Evolutionary conservation across 768 basidiomycete species (phyloP).

Genomic region (Antrodiella citrinella): DNA sequence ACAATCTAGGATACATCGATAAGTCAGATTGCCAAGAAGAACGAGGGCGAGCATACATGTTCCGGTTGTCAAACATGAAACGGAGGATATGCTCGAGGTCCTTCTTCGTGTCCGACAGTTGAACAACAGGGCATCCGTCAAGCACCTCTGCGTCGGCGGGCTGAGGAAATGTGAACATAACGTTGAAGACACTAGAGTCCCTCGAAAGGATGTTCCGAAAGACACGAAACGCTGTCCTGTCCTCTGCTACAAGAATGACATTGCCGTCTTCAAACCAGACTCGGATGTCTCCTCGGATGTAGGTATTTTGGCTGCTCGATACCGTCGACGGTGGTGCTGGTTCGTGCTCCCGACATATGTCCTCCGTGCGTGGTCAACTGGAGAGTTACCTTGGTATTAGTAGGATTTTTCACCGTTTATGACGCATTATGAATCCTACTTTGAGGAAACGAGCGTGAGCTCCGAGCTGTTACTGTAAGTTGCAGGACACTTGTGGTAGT

Average conservation of each 20-base stretch:
- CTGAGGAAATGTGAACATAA: slow-evolving; percentile 16
- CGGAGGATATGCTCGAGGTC: background rate
- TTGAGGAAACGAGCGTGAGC: too few species aligned
- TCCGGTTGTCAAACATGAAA: background rate
- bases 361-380: too few species aligned
- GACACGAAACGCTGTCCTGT: slow-evolving; percentile 10
- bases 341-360: too few species aligned
- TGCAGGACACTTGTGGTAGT: too few species aligned
- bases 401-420: too few species aligned
- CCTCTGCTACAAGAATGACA: background rate
- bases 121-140: background rate
- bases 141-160: slow-evolving; percentile 2
- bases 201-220: slow-evolving; percentile 12
- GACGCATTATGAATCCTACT: too few species aligned
- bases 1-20: background rate
- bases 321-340: too few species aligned
- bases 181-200: slow-evolving; percentile 14
- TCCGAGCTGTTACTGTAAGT: too few species aligned
- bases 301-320: too few species aligned
- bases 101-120: background rate
- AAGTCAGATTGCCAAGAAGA: background rate
- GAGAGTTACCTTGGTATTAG: too few species aligned
- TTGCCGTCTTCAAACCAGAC: background rate
- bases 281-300: too few species aligned
- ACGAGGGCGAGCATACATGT: background rate